These are phyloP conservation scores for Mucuna pruriens DNA, from an alignment of 306 rosid species.

Conservation along the genomic window DNA sequence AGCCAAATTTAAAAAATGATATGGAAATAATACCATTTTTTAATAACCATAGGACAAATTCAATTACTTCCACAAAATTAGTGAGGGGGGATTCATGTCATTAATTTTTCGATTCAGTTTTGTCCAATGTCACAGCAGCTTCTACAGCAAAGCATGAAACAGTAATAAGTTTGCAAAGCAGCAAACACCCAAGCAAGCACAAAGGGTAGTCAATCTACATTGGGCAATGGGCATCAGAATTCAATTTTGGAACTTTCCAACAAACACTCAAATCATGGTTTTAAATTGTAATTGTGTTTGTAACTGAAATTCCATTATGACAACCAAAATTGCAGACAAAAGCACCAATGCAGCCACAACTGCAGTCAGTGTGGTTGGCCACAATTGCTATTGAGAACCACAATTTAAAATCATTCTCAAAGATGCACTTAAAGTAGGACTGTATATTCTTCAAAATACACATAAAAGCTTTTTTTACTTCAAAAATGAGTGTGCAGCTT, in stretches of 20 bases:
- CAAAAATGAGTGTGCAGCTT: neutral
- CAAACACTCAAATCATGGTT: neutral
- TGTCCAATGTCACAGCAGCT: neutral
- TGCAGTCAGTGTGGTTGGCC: neutral
- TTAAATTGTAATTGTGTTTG: neutral
- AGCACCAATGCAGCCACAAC: neutral
- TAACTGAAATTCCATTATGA: neutral
- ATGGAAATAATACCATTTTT: neutral
- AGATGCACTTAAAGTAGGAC: neutral
- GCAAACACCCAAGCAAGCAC: neutral
- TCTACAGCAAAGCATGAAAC: neutral
- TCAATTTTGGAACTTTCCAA: constrained; percentile 18
- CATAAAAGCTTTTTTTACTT: neutral
- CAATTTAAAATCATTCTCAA: neutral
- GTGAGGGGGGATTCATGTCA: neutral
- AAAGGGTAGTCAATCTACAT: neutral
- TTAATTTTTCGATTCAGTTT: neutral
- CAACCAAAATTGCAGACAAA: neutral
- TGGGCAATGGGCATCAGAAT: neutral
- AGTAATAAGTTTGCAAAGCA: neutral
- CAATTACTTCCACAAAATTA: constrained; percentile 4
- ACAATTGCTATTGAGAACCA: neutral
- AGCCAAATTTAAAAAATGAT: neutral
- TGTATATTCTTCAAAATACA: neutral
- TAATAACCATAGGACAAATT: neutral